Evolutionary conservation across 805 yeast species (phyloP), one percentile per base, ranked within the genome.

Genomic region (Candida quercuum): DNA sequence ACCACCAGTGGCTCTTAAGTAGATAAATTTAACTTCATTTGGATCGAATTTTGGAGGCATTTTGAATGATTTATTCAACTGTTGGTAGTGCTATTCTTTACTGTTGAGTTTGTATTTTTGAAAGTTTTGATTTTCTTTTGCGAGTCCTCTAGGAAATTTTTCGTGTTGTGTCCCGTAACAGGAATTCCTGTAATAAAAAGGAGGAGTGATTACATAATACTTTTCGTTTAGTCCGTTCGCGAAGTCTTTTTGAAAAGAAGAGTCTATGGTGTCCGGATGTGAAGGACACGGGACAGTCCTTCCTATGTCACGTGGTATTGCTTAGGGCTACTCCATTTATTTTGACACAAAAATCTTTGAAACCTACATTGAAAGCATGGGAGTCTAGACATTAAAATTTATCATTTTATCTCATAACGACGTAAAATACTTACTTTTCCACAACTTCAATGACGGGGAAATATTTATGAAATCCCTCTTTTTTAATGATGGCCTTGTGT

Each of bases 1-100:
- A 81, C 99, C 99, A 86, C 99, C 99, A 61, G 88, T 94, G 74
- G 99, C 97, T 85, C 99, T 87, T 74, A 93, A 78, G 86, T 91
- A 91, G 76, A 93, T 78, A 86, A 76, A 86, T 76, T 89, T 89
- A 70, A 93, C 96, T 86, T 93, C 99, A 78, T 59, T 75, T 67
- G 99, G 99, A 73, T 93, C 99, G 76, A 89, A 81, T 81, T 93
- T 87, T 78, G 96, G 96, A 76, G 96, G 95, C 96, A 87, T 86
- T 51, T 63, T 76, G 45, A 19, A 28, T 36, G 22, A n/a, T 26
- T 33, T 19, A 26, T 15, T 28, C 15, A 22, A 18, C 15, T 18
- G 15, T 33, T 13, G 15, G 24, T 4, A 29, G 17, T 35, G 33
- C 33, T 28, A 17, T 34, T 18, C n/a, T 17, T 29, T 8, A 9